phyloP scores from a whole-genome alignment of 139 green algal genomes.

The Chlorella ohadii region DNA sequence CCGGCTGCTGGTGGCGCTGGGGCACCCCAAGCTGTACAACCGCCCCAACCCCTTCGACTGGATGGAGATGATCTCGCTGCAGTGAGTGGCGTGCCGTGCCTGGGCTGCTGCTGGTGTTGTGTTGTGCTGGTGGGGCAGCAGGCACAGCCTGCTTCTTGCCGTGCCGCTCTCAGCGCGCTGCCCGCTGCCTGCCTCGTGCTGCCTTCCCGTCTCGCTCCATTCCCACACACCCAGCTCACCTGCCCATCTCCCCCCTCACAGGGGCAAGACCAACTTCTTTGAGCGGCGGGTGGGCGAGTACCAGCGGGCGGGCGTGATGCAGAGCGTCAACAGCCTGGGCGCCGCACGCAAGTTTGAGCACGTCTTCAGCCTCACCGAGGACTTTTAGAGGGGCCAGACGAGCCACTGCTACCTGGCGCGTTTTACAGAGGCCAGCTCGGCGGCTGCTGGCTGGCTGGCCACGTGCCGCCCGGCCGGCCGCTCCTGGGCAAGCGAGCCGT shows the following conservation, averaged over 20 bases:
- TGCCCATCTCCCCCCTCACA: background rate
- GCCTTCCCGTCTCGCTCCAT: no score
- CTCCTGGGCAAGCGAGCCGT: no score
- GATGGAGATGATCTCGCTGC: constrained; percentile 91
- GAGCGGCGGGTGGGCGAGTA: constrained; percentile 88
- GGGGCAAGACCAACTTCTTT: constrained; percentile 90
- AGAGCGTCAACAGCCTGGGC: constrained; percentile 40
- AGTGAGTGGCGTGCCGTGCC: constrained; percentile 40
- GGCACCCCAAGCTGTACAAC: constrained; percentile 71
- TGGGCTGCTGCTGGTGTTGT: background rate
- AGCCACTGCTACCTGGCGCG: no score
- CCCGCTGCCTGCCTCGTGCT: no score
- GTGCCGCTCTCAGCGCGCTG: no score
- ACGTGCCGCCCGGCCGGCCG: no score
- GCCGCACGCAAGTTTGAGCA: constrained; percentile 25
- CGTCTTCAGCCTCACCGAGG: constrained; percentile 64
- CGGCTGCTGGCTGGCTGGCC: no score
- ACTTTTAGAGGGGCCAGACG: constrained; percentile 53
- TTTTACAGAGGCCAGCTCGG: no score
- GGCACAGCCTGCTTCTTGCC: no score
- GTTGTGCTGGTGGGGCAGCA: no score
- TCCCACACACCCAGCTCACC: background rate
- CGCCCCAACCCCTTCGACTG: constrained; percentile 85
- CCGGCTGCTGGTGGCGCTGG: constrained; percentile 70
- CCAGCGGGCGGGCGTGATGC: constrained; percentile 84